Base-by-base conservation (phyloP, 257 asterid species). In the Marsdenia floribunda region DNA sequence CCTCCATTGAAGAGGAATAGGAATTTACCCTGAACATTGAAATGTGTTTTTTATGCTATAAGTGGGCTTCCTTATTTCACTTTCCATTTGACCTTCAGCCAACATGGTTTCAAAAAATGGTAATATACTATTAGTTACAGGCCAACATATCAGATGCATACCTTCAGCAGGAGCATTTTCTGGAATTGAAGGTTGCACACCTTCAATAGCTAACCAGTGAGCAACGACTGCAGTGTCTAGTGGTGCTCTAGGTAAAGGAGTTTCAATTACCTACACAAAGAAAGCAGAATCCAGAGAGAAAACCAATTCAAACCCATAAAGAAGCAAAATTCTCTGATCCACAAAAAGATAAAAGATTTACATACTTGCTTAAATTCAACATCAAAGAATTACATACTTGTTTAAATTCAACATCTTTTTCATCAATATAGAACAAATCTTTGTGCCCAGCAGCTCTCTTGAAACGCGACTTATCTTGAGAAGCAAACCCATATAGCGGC, bases 171-270 rank as follows among this genome's bases (percentile, higher is more conserved):
- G 96, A 69, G 96, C 96, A 68, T 92, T 95, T 86, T 95, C 97
- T 4, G 99, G 99, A 83, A 95, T 90, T 46, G 98, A 90, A 52
- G 99, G 99, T 80, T 95, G 98, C 50, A 90, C 93, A 72, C 98
- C 99, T 82, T 95, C 99, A 68, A 95, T 85, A 50, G 98, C 96
- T 77, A 92, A 82, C 98, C 99, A 95, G 77, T 95, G 99, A 72
- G 92, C 82, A 74, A 86, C 85, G 72, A 95, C 87, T 15, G 98
- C 86, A 26, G 94, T 82, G 77, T 95, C 99, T 69, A 95, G 81
- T 33, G 96, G 99, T 75, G 97, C 97, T 83, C 85, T 92, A 1
- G 97, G 97, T 75, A 90, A 82, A 88, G 99, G 97, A 70, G 98
- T 90, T 88, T 95, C 99, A 74, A 95, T 90, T 77, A 92, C 96